Percentiles rank a stretch among this genome's conserved stretches.
Evolutionary conservation across 2,329 filamentous ascomycete species (phyloP).

Genomic region (Didymella exigua): DNA sequence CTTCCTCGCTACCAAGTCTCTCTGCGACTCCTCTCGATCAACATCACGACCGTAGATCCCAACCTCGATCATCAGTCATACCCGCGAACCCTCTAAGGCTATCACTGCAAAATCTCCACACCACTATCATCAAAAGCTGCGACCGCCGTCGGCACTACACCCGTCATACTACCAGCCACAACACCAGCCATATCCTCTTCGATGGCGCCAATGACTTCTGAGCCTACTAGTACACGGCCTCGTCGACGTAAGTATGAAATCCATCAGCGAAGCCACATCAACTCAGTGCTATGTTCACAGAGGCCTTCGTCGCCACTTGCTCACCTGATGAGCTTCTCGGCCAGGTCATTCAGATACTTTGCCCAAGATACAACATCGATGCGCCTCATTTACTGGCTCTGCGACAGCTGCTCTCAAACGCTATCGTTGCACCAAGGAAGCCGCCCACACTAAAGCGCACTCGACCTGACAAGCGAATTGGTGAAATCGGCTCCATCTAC

Average conservation of each 20-base stretch:
- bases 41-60: background rate
- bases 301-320: conserved; percentile 3
- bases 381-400: background rate
- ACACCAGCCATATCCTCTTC: background rate
- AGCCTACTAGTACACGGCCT: background rate
- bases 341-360: background rate
- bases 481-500: background rate
- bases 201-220: conserved; percentile 1
- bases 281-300: background rate
- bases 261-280: background rate
- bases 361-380: conserved; percentile 6
- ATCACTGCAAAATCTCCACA: background rate
- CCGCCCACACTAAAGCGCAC: conserved; percentile 7
- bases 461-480: conserved; percentile 12
- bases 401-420: background rate
- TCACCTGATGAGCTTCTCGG: conserved; percentile 7
- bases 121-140: background rate
- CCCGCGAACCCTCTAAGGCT: background rate
- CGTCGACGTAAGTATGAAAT: conserved; percentile 8
- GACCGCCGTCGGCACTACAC: background rate
- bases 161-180: background rate
- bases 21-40: background rate
- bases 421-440: background rate
- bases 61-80: background rate
- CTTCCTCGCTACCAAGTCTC: background rate